Base-by-base conservation (phyloP, 805 yeast species). In the Myxozyma mucilagina region DNA sequence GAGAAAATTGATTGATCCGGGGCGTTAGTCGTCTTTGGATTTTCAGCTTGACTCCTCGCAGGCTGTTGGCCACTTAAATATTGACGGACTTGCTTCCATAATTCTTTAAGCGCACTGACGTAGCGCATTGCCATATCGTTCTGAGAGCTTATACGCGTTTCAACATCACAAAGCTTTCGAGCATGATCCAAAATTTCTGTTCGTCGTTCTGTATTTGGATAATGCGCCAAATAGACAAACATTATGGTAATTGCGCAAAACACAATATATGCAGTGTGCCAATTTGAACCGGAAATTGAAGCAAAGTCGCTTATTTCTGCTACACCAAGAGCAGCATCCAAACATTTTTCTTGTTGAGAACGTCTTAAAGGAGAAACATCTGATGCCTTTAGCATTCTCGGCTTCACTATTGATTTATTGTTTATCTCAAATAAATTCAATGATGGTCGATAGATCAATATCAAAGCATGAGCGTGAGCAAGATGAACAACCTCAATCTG, bases 211-310 rank as follows among this genome's bases (percentile, higher is more conserved):
- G 55, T 31, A 7, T 31, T 20, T 11, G 65, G 60, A 54, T 57
- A 49, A 29, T 58, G 60, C 1, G 58, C 43, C 29, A 62, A 47
- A 45, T 60, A 62, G 24, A 62, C 60, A 55, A 62, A 62, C 65
- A 62, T 62, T 39, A 62, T 60, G 7, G 64, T 62, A 20, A 56
- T 48, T 6, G 65, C 52, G 39, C 65, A 62, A 39, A 62, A 62
- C n/a, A 38, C 57, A 24, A 62, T 47, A 42, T 62, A 62, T 10
- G 65, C 54, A 0, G 47, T 52, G 41, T 53, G 52, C 65, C 65
- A 62, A 29, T 55, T 39, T 35, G 65, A 53, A 3, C 65, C 60
- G 4, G 64, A 50, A 13, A 62, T 16, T 8, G 43, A 13, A 10
- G 31, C 31, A 36, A 56, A 59, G 8, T 42, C 58, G 29, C 56